Conservation (phyloP, 2,329 filamentous ascomycete species). For the Fusarium coicis region DNA sequence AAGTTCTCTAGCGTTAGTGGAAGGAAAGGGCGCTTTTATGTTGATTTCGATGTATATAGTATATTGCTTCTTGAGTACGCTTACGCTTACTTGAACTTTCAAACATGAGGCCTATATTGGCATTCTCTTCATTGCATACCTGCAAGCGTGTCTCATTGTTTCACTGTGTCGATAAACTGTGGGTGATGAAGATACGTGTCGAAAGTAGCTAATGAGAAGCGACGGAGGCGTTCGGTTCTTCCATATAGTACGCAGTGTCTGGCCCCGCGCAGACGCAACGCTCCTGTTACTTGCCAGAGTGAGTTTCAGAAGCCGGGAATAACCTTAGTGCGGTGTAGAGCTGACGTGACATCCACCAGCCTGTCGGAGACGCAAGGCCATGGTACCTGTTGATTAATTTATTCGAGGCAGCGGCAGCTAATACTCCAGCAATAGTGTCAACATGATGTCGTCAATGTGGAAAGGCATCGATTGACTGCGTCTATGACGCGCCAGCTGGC, state of each 20-base stretch:
- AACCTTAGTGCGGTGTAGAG: too few relatives aligned
- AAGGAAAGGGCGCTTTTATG: too few relatives aligned
- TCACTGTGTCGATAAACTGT: too few relatives aligned
- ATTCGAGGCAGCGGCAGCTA: background rate
- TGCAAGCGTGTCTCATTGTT: too few relatives aligned
- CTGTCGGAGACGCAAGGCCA: background rate
- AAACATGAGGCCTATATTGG: background rate
- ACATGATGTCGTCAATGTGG: background rate
- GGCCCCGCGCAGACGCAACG: background rate
- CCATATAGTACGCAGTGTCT: too few relatives aligned
- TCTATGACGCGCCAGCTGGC: background rate
- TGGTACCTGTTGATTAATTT: too few relatives aligned
- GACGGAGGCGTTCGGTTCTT: too few relatives aligned
- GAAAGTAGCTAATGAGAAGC: background rate
- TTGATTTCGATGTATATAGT: background rate
- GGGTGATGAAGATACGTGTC: background rate
- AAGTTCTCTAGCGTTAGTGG: fast-evolving
- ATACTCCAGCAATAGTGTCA: fast-evolving
- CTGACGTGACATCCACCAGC: too few relatives aligned
- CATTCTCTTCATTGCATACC: background rate
- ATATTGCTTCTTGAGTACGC: too few relatives aligned
- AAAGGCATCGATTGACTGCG: background rate
- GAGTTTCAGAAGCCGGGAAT: too few relatives aligned
- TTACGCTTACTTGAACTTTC: fast-evolving
- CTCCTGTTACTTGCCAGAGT: background rate